phyloP scores from a whole-genome alignment of 208 protist genomes.

The Leishmania braziliensis region DNA sequence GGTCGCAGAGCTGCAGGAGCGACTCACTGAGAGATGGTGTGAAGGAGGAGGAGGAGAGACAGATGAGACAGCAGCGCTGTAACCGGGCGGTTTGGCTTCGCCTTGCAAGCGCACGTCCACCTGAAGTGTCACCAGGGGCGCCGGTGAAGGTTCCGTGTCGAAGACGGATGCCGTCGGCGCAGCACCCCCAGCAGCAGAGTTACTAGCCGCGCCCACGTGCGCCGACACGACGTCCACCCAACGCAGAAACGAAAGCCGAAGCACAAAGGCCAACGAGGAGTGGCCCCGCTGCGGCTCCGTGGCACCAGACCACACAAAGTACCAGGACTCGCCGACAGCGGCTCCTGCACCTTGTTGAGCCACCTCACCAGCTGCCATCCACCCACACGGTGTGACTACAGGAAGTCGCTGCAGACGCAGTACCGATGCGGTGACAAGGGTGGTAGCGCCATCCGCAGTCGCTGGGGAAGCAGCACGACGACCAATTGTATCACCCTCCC shows the following conservation, averaged over 20 bases:
- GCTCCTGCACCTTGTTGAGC: neutral
- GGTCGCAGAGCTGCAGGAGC: neutral
- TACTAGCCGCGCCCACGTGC: neutral
- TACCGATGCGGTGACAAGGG: neutral
- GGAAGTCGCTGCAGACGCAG: constrained; percentile 13
- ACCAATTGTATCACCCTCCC: neutral
- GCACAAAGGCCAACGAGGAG: neutral
- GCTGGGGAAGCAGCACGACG: neutral
- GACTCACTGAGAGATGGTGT: neutral
- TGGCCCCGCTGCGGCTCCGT: neutral
- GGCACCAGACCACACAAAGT: constrained; percentile 4
- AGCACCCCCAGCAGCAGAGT: neutral
- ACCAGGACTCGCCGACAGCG: constrained; percentile 9
- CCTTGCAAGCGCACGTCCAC: constrained; percentile 7
- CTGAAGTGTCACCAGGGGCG: neutral
- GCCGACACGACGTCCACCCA: constrained; percentile 1
- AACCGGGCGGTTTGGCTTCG: neutral
- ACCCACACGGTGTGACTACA: constrained; percentile 4
- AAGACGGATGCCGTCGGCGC: neutral
- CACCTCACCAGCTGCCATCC: neutral
- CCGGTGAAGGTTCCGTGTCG: constrained; percentile 2
- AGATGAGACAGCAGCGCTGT: neutral
- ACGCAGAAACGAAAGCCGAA: constrained; percentile 1
- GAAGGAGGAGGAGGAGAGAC: neutral
- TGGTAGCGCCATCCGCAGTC: neutral